phyloP scores from a whole-genome alignment of 2,329 filamentous ascomycete genomes.

The Phyllosticta ampelicida region DNA sequence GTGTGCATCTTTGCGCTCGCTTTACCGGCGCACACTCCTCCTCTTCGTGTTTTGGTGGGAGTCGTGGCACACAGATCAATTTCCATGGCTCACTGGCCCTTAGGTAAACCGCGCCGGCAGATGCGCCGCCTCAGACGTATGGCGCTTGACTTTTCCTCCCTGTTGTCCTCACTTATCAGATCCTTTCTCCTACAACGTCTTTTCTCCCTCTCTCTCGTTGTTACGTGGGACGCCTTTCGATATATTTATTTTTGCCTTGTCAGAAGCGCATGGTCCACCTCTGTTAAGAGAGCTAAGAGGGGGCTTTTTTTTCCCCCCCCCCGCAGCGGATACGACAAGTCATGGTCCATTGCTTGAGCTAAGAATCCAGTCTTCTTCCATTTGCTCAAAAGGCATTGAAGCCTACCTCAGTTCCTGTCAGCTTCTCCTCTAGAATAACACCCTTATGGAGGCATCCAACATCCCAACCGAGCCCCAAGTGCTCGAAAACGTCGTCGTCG shows the following conservation, averaged over 20 bases:
- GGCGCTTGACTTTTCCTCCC: background rate
- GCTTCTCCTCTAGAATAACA: background rate
- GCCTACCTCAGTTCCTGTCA: background rate
- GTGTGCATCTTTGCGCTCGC: background rate
- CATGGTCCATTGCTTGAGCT: background rate
- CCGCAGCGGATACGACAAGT: background rate
- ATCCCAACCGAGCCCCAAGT: slow-evolving; percentile 8
- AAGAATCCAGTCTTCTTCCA: background rate
- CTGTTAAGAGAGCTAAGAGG: slow-evolving; percentile 1
- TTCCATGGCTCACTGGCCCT: background rate
- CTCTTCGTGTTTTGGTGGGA: background rate
- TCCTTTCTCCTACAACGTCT: background rate
- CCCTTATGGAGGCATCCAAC: slow-evolving; percentile 8
- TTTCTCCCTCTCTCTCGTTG: background rate
- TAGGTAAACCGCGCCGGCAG: background rate
- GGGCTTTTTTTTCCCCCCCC: too few relatives aligned
- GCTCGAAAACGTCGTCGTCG: slow-evolving; percentile 3
- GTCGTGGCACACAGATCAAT: background rate
- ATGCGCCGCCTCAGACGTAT: background rate
- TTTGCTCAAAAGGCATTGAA: slow-evolving; percentile 3
- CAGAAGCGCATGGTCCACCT: background rate
- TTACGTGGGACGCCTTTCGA: background rate
- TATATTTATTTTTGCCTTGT: background rate
- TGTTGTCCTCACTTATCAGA: background rate
- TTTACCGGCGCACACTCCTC: background rate